Conservation (phyloP, 2,329 filamentous ascomycete genomes). For the Trematosphaeria pertusa region DNA sequence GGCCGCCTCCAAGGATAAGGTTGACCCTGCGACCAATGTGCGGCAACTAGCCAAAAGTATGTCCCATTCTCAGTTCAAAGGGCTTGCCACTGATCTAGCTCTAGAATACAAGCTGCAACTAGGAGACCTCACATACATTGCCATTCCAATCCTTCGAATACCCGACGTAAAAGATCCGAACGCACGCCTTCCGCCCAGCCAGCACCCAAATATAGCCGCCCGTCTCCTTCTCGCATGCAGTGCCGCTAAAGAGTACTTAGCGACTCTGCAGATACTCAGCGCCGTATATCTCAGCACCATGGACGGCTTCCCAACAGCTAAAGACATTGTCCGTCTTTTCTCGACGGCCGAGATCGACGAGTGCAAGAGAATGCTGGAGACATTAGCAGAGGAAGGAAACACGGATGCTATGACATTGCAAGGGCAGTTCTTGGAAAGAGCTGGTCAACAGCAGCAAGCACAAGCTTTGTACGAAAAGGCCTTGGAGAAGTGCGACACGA, state of each 20-base stretch:
- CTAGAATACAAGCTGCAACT: constrained; percentile 33
- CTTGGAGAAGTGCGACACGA: constrained; percentile 21
- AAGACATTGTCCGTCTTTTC: constrained; percentile 26
- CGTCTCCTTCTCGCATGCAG: constrained; percentile 37
- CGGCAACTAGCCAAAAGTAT: constrained; percentile 28
- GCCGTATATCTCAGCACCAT: constrained; percentile 27
- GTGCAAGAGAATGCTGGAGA: constrained; percentile 26
- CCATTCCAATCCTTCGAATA: constrained; percentile 31
- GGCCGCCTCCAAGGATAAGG: constrained; percentile 21
- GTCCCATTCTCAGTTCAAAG: constrained; percentile 3
- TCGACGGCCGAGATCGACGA: constrained; percentile 23
- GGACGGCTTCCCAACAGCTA: constrained; percentile 13
- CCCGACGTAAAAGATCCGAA: constrained; percentile 29
- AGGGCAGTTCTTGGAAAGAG: constrained; percentile 37
- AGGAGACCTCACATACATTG: constrained; percentile 33
- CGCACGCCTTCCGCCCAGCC: constrained; percentile 31
- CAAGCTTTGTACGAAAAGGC: constrained; percentile 31
- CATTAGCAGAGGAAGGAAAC: constrained; percentile 25
- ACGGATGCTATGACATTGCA: constrained; percentile 36
- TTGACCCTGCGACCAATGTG: constrained; percentile 26
- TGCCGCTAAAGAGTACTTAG: constrained; percentile 32
- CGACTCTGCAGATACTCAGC: constrained; percentile 38
- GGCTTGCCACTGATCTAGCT: constrained; percentile 9
- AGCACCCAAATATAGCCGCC: constrained; percentile 25
- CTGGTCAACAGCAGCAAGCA: constrained; percentile 30